A percentile compares a stretch with the other conserved stretches of the same genome.
These are phyloP conservation scores for Triticum timopheevii DNA, from an alignment of 176 grass and related monocot genomes.

Conservation along the genomic window DNA sequence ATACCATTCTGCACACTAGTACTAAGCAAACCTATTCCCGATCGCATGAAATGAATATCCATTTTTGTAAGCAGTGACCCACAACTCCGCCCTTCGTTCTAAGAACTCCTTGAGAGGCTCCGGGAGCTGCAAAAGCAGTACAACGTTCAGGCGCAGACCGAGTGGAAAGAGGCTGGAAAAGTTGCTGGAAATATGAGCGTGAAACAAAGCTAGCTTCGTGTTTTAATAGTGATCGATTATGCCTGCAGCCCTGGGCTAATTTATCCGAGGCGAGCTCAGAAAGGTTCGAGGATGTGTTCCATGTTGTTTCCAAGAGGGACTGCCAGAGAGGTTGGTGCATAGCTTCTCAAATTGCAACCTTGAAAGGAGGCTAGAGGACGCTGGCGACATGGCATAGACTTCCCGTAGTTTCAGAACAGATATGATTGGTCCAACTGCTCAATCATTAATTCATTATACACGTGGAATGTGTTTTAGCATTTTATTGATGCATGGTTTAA, in stretches of 20 bases:
- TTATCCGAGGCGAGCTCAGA: background rate
- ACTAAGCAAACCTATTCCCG: background rate
- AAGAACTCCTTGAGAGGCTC: slow-evolving; percentile 67
- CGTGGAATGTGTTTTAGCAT: background rate
- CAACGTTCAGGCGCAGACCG: slow-evolving; percentile 42
- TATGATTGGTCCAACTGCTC: background rate
- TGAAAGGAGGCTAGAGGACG: background rate
- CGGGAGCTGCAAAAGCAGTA: slow-evolving; percentile 61
- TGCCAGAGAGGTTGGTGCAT: background rate
- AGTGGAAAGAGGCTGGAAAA: slow-evolving; percentile 40
- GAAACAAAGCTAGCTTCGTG: slow-evolving; percentile 35
- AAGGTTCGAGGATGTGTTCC: background rate
- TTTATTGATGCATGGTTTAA: too few species aligned
- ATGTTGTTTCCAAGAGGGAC: background rate
- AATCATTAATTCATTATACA: background rate
- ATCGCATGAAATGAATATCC: background rate
- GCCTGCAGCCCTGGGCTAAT: background rate
- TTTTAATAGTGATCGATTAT: background rate
- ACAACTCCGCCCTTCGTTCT: slow-evolving; percentile 59
- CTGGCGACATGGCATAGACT: too few species aligned
- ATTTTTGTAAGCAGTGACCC: slow-evolving; percentile 58
- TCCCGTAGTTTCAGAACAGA: background rate
- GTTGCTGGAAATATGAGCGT: slow-evolving; percentile 25
- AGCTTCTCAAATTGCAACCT: background rate
- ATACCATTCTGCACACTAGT: background rate